Evolutionary conservation across 1,139 yeast genomes (phyloP).

Genomic region (Blastobotrys raffinosifermentans): DNA sequence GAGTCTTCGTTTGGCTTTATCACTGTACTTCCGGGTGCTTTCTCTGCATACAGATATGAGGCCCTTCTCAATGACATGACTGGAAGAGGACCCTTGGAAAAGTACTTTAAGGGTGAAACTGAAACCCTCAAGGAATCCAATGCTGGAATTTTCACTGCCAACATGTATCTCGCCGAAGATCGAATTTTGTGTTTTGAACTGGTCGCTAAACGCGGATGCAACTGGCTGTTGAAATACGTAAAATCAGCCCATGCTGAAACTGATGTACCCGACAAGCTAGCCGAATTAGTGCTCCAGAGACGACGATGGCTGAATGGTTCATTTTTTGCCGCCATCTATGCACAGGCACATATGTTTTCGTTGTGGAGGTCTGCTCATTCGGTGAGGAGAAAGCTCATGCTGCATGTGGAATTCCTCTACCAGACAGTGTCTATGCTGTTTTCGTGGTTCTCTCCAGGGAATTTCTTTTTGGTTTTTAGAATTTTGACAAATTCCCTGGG

Average conservation of each 20-base stretch:
- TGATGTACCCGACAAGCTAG: conserved; percentile 70
- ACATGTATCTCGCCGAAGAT: conserved; percentile 84
- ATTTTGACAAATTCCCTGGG: conserved; percentile 68
- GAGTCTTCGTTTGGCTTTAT: conserved; percentile 80
- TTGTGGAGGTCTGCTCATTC: conserved; percentile 69
- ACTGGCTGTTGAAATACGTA: conserved; percentile 66
- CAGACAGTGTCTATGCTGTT: conserved; percentile 60
- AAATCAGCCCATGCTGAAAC: conserved; percentile 75
- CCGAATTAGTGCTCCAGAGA: conserved; percentile 70
- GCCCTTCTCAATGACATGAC: conserved; percentile 59
- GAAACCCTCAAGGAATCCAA: conserved; percentile 56
- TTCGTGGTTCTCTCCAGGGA: conserved; percentile 76
- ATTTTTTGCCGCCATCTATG: conserved; percentile 73
- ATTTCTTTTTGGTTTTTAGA: conserved; percentile 69
- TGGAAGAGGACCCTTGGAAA: conserved; percentile 68
- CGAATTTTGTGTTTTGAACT: conserved; percentile 76
- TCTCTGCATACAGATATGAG: conserved; percentile 72
- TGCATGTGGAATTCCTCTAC: conserved; percentile 66
- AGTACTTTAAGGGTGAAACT: conserved; percentile 74
- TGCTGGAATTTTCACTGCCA: conserved; percentile 69
- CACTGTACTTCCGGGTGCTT: conserved; percentile 80
- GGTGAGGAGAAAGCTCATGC: conserved; percentile 50
- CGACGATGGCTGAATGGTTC: conserved; percentile 86
- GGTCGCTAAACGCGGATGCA: conserved; percentile 59
- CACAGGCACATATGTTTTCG: conserved; percentile 63